Evolutionary conservation across 1,139 yeast species (phyloP), one percentile per base, ranked within the genome.

Genomic region (Groenewaldozyma sp.): DNA sequence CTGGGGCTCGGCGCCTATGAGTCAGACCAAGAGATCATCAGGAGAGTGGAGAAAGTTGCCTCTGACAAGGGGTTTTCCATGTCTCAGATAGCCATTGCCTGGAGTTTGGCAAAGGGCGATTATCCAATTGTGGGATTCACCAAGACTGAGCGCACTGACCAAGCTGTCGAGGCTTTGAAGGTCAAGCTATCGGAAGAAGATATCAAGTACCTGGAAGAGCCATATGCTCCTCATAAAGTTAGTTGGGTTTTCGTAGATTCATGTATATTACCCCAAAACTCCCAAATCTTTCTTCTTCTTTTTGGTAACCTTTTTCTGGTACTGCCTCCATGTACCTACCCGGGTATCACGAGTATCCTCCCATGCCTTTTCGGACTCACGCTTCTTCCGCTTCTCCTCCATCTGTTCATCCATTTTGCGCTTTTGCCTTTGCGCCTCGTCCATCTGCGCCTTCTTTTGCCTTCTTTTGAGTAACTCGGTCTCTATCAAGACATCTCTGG

Each of bases 261-360:
- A n/a, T n/a, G n/a, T n/a, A n/a, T n/a, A 13, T 29, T 29, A 29
- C 22, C 17, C 36, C 24, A 22, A 27, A 14, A 36, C 27, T 13
- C 4, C 13, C 11, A 37, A 11, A 22, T 18, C 10, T 18, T 57
- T 59, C 44, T 56, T 59, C 51, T 63, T 63, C 55, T 64, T 65
- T 56, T 67, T 67, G 44, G 66, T 70, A 18, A 64, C 62, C 45
- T 67, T 68, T 27, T 64, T 58, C 11, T 65, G 59, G 53, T 73
- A 80, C 6, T 58, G 60, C 39, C 86, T 61, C 88, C 88, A 80
- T 51, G 66, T 74, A 17, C 62, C 61, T 6, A 80, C 84, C 34
- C 88, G 59, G 2, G 59, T 58, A 39, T 77, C 86, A 39, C 86
- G 48, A 14, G 68, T 69, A 40, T 72, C 74, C 51, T 78, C 87